Conservation (phyloP, 179 eudicot species). For the Pouteria campechiana region DNA sequence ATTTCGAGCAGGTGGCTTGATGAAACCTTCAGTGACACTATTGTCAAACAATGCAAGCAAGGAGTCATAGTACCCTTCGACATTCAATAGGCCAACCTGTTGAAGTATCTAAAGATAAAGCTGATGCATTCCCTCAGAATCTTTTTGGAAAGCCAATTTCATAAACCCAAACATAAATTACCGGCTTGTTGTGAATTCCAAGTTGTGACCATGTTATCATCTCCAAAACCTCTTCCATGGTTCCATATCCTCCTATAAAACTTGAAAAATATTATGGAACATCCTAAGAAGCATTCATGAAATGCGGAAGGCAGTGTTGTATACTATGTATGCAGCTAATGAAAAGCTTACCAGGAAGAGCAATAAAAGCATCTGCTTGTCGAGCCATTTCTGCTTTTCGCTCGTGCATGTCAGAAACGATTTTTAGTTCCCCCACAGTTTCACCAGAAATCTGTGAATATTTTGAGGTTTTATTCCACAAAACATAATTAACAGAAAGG, state of each 20-base stretch:
- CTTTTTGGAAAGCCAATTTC: not conserved
- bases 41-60: constrained; percentile 46
- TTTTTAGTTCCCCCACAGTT: constrained; percentile 59
- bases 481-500: no score
- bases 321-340: no score
- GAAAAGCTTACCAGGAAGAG: constrained; percentile 71
- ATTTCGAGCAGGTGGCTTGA: constrained; percentile 26
- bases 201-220: constrained; percentile 30
- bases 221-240: constrained; percentile 34
- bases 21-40: constrained; percentile 51
- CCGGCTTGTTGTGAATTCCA: constrained; percentile 31
- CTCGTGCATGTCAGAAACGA: constrained; percentile 78
- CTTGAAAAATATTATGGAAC: not conserved
- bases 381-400: constrained; percentile 97
- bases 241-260: constrained; percentile 33
- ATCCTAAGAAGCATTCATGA: no score
- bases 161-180: constrained; percentile 1
- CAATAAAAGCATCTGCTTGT: constrained; percentile 82
- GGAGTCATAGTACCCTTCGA: constrained; percentile 40
- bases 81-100: constrained; percentile 29
- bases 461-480: not conserved
- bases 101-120: not conserved
- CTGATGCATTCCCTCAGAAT: not conserved
- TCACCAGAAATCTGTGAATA: constrained; percentile 58
- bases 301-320: no score